Evolutionary conservation across 306 rosid genomes (phyloP).

Genomic region (Pachyrhizus erosus): DNA sequence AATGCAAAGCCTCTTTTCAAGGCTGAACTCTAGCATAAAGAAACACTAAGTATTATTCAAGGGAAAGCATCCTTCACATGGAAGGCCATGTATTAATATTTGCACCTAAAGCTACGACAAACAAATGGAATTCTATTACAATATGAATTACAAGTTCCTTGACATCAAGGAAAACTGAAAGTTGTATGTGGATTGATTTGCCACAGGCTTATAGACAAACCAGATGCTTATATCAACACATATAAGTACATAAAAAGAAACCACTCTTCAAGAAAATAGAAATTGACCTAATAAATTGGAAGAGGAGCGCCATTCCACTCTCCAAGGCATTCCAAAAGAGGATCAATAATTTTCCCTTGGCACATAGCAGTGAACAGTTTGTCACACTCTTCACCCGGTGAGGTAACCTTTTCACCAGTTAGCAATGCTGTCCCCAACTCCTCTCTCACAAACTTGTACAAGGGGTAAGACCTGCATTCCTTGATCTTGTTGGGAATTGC

Average conservation of each 20-base stretch:
- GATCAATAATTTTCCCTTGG: slow-evolving; percentile 84
- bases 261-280: background rate
- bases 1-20: background rate
- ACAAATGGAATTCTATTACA: slow-evolving; percentile 41
- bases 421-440: slow-evolving; percentile 65
- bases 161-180: slow-evolving; percentile 26
- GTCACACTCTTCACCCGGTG: slow-evolving; percentile 91
- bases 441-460: slow-evolving; percentile 85
- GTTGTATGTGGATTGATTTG: slow-evolving; percentile 33
- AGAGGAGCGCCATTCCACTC: slow-evolving; percentile 93
- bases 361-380: slow-evolving; percentile 77
- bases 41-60: background rate
- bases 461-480: slow-evolving; percentile 83
- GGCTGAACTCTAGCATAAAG: background rate
- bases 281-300: slow-evolving; percentile 60
- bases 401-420: slow-evolving; percentile 66
- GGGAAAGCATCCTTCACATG: slow-evolving; percentile 32
- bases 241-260: slow-evolving; percentile 28
- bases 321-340: slow-evolving; percentile 70
- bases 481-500: slow-evolving; percentile 64
- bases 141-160: slow-evolving; percentile 31
- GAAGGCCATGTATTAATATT: slow-evolving; percentile 9
- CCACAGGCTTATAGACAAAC: slow-evolving; percentile 41
- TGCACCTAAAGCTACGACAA: slow-evolving; percentile 31
- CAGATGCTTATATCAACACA: slow-evolving; percentile 34